A percentile compares a stretch with the other conserved stretches of the same genome.
These are phyloP conservation scores for Xylaria sp. DNA, from an alignment of 2,329 filamentous ascomycete genomes.

Conservation along the genomic window DNA sequence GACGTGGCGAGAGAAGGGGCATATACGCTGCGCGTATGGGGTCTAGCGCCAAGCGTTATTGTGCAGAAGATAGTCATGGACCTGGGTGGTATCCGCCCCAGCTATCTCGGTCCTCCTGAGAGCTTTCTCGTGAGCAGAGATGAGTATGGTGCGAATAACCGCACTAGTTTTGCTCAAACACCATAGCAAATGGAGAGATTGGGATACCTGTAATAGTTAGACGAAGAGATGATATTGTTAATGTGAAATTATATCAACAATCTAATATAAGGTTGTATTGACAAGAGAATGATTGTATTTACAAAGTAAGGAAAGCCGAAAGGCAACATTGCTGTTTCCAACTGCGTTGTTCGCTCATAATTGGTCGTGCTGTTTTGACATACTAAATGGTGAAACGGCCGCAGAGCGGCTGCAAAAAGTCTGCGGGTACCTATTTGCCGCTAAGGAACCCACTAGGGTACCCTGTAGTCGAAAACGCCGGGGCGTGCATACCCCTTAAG, in stretches of 20 bases:
- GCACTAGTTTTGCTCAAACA: constrained; percentile 52
- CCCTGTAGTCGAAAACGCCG: not conserved
- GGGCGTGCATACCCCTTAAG: not conserved
- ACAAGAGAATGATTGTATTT: not conserved
- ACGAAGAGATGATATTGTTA: not conserved
- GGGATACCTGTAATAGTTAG: not conserved
- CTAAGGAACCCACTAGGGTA: not conserved
- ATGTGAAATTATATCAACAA: no score
- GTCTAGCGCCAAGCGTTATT: constrained; percentile 62
- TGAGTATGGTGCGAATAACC: constrained; percentile 51
- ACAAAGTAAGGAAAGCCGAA: not conserved
- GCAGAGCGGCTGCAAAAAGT: not conserved
- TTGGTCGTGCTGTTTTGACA: constrained; percentile 4
- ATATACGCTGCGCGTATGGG: constrained; percentile 64
- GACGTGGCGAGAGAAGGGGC: constrained; percentile 55
- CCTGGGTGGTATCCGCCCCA: constrained; percentile 64
- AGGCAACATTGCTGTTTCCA: constrained; percentile 10
- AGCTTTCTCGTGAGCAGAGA: constrained; percentile 61
- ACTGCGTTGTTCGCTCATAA: constrained; percentile 16
- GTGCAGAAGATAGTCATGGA: constrained; percentile 68
- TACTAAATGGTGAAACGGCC: not conserved
- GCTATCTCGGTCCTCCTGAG: constrained; percentile 68
- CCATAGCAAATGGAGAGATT: not conserved
- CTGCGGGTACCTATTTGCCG: constrained; percentile 3
- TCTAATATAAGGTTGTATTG: not conserved